Base-by-base conservation (phyloP, 345 rosid genomes). In the Acer negundo region DNA sequence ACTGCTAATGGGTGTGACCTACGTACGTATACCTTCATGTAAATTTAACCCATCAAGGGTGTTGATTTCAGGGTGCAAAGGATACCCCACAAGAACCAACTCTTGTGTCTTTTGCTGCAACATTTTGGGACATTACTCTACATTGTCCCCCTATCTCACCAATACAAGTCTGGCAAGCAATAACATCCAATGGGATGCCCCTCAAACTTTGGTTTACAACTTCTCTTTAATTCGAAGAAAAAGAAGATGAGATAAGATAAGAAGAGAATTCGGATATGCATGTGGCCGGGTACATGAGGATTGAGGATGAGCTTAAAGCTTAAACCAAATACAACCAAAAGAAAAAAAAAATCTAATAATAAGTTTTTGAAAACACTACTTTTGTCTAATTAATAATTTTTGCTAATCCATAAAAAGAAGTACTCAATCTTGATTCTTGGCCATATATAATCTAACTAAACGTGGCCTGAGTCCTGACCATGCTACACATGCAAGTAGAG, bases 121-220 rank as follows among this genome's bases (percentile, higher is more conserved):
- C 74, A 61, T 38, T 8, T 47, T 38, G 71, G 81, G 74, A 55
- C 16, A 58, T 12, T 24, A 47, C 56, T 31, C 23, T 26, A 16
- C 22, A 11, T n/a, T 67, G 70, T 71, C 68, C 49, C 59, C 75
- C 26, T 42, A 17, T 63, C 81, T 66, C 74, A 19, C 62, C 59
- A 66, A 35, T 24, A 46, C 47, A n/a, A n/a, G 66, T 26, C 55
- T 75, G 28, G 61, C 70, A 64, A 24, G 40, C 49, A 69, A 62
- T 62, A 46, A 5, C 38, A 5, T 13, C 68, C 76, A 73, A 62
- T 44, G 28, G 63, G 42, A 17, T 26, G 77, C 42, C 59, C 24
- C 38, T 35, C 23, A 55, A 42, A 72, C 67, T 24, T 62, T 62
- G 61, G 19, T 16, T 24, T 20, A 17, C 69, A 74, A 28, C 10